These are phyloP conservation scores for Aplosporella prunicola DNA, from an alignment of 2,329 filamentous ascomycete species.

Conservation along the genomic window DNA sequence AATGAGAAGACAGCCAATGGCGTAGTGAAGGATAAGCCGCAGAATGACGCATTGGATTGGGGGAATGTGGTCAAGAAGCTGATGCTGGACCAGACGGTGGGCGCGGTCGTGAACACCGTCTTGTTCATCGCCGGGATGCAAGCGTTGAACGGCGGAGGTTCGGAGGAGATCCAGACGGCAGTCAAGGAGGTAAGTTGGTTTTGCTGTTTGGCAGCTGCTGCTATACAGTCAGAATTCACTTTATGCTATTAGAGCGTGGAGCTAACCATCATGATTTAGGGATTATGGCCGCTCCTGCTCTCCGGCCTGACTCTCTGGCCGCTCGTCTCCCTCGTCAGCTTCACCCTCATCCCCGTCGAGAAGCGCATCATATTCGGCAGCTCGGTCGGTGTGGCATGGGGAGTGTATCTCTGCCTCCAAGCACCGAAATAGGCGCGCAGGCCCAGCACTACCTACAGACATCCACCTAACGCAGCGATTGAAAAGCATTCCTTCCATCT, in stretches of 20 bases:
- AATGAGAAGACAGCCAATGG: slow-evolving; percentile 21
- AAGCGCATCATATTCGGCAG: slow-evolving; percentile 61
- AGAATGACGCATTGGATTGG: slow-evolving; percentile 45
- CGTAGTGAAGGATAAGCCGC: slow-evolving; percentile 14
- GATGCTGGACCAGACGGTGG: slow-evolving; percentile 58
- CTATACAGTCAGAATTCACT: slow-evolving; percentile 29
- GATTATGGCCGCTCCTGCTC: slow-evolving; percentile 45
- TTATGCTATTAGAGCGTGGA: slow-evolving; percentile 23
- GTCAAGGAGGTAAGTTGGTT: slow-evolving; percentile 14
- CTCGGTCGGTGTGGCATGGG: slow-evolving; percentile 63
- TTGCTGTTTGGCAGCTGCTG: slow-evolving; percentile 19
- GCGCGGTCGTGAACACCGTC: slow-evolving; percentile 55
- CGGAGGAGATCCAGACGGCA: slow-evolving; percentile 11
- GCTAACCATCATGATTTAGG: slow-evolving; percentile 30
- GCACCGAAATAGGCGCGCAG: too few species aligned
- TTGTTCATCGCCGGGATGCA: slow-evolving; percentile 53
- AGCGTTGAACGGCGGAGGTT: slow-evolving; percentile 28
- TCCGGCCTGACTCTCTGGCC: slow-evolving; percentile 71
- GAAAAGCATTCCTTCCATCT: too few species aligned
- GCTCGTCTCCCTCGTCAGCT: slow-evolving; percentile 59
- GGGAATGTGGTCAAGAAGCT: slow-evolving; percentile 60
- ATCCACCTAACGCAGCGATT: too few species aligned
- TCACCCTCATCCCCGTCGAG: slow-evolving; percentile 61
- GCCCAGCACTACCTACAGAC: too few species aligned
- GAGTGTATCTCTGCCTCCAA: slow-evolving; percentile 67